A percentile compares a stretch with the other conserved stretches of the same genome.
Conservation (phyloP, 1,284 basidiomycete genomes). For the Wallemia hederae region DNA sequence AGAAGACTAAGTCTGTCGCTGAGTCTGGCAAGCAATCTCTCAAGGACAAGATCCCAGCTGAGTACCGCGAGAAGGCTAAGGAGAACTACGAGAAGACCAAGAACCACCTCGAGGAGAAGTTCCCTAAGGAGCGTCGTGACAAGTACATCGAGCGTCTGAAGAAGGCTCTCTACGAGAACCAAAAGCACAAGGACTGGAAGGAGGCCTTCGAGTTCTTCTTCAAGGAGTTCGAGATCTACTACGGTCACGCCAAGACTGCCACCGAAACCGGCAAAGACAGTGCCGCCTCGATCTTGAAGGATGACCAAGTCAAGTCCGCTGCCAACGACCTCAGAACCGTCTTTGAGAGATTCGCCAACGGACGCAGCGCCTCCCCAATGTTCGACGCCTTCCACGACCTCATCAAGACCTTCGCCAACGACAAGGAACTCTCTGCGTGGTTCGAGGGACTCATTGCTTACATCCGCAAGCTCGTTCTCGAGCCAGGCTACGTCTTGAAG, state of each 20-base stretch:
- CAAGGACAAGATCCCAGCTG: constrained; percentile 14
- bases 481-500: constrained; percentile 65
- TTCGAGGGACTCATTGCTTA: constrained; percentile 26
- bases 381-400: constrained; percentile 42
- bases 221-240: constrained; percentile 28
- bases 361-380: constrained; percentile 32
- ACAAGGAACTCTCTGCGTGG: constrained; percentile 49
- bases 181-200: constrained; percentile 73
- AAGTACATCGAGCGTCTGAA: constrained; percentile 50
- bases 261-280: constrained; percentile 16
- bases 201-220: constrained; percentile 8
- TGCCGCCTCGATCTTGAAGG: constrained; percentile 20
- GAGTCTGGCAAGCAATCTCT: constrained; percentile 8
- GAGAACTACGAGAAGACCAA: constrained; percentile 24
- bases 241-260: constrained; percentile 27
- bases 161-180: constrained; percentile 75
- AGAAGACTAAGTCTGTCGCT: constrained; percentile 10
- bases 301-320: constrained; percentile 29
- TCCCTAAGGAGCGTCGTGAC: constrained; percentile 59
- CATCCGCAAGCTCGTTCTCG: constrained; percentile 32
- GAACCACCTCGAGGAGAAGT: constrained; percentile 14
- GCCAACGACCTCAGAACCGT: constrained; percentile 39
- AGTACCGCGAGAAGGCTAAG: constrained; percentile 23
- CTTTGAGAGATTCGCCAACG: constrained; percentile 73
- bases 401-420: constrained; percentile 42